Evolutionary conservation across 345 rosid genomes (phyloP), one percentile per base, ranked within the genome.

Genomic region (Erodium maritimum): DNA sequence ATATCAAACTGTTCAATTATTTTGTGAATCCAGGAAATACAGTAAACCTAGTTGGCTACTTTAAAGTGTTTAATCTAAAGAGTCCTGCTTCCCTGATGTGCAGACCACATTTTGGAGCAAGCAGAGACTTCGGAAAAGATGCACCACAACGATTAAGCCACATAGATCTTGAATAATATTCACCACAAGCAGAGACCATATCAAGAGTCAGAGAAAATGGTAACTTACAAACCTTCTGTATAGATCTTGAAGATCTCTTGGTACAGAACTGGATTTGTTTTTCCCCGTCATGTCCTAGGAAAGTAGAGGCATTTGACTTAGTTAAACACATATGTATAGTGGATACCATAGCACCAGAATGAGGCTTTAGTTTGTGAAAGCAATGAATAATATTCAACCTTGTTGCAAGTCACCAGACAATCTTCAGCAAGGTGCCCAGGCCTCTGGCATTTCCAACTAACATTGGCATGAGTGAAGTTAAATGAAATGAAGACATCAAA

Each of bases 401-500:
- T 73, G 29, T 72, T 61, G n/a, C 62, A 9, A 59, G 71, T 54
- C 33, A 66, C 77, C 67, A 75, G 63, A 74, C 93, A 85, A 68
- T 85, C 93, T 64, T 82, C 77, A 18, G 83, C 78, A 65, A 86
- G 85, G 68, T 86, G 93, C 52, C 93, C 89, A 19, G 85, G 89
- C 73, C 73, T 75, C 69, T 79, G 78, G 23, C 93, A 86, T 68
- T 79, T 72, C 80, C 87, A 74, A 64, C 93, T 86, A 64, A 37
- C 70, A 61, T 52, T 10, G 54, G 17, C 21, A 55, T 1, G 21
- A 23, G 25, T 42, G 12, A 42, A 11, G 12, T 42, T 42, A 42
- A 10, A 13, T 7, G 14, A 42, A 3, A 42, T 42, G 17, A 42
- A 42, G 14, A 10, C 8, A 42, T 11, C 37, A 29, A 29, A 29